These are phyloP conservation scores for Xylaria cubensis DNA, from an alignment of 495 filamentous ascomycete species.

Conservation along the genomic window DNA sequence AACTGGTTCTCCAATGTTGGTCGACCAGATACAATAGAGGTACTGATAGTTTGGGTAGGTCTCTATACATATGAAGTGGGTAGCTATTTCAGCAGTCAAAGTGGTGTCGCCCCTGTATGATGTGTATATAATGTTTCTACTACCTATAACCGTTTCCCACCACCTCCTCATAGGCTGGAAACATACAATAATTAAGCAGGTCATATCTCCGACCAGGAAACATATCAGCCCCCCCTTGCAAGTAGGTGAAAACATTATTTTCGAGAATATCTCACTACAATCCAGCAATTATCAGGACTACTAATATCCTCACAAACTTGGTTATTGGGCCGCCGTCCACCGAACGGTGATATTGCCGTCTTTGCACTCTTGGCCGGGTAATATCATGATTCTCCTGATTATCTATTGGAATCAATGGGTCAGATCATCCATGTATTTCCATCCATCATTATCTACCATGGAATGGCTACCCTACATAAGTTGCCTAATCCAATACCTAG, in stretches of 20 bases:
- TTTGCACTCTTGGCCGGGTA: conserved; percentile 4
- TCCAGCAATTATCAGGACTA: neutral
- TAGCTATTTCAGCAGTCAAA: neutral
- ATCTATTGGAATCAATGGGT: neutral
- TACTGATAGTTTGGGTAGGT: neutral
- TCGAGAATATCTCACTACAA: neutral
- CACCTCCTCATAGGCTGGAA: conserved; percentile 20
- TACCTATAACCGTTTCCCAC: conserved; percentile 2
- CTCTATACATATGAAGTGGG: neutral
- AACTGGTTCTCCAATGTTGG: neutral
- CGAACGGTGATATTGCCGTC: conserved; percentile 8
- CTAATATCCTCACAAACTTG: neutral
- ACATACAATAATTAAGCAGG: neutral
- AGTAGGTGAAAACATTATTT: neutral
- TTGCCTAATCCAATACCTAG: neutral
- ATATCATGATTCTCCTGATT: neutral
- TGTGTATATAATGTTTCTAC: neutral
- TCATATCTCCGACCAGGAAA: neutral
- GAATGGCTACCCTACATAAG: neutral
- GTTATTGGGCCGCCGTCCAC: neutral
- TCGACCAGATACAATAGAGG: no score
- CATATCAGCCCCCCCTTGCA: neutral
- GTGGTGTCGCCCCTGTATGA: neutral
- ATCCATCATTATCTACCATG: neutral
- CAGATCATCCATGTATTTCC: neutral